phyloP scores from a whole-genome alignment of 2,329 filamentous ascomycete genomes.

The Dactylellina sp. region DNA sequence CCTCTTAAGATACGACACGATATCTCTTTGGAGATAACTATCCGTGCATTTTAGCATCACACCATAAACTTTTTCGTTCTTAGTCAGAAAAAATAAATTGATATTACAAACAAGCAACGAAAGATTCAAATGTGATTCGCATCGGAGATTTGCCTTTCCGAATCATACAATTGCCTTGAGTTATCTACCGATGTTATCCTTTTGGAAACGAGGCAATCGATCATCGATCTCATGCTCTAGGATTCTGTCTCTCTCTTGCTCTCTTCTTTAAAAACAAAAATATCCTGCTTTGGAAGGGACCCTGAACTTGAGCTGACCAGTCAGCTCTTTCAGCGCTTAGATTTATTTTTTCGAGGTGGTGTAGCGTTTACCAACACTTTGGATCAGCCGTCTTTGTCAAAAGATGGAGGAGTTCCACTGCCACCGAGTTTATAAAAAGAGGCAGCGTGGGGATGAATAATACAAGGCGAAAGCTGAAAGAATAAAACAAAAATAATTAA shows the following conservation, averaged over 20 bases:
- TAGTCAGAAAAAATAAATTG: constrained; percentile 1
- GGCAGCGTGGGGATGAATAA: constrained; percentile 16
- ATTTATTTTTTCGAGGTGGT: constrained; percentile 26
- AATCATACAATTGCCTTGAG: constrained; percentile 26
- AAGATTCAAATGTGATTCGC: no score
- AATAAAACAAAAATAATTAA: constrained; percentile 3
- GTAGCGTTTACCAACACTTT: constrained; percentile 52
- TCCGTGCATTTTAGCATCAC: constrained; percentile 29
- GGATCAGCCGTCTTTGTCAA: constrained; percentile 51
- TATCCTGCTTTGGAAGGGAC: constrained; percentile 33
- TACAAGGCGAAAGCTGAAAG: constrained; percentile 24
- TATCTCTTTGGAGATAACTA: constrained; percentile 14
- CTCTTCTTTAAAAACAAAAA: neutral
- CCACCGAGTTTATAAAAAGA: constrained; percentile 34
- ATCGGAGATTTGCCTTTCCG: no score
- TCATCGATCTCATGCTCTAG: constrained; percentile 20
- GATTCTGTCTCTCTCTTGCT: neutral
- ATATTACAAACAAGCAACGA: neutral
- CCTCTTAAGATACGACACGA: constrained; percentile 27
- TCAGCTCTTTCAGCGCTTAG: constrained; percentile 45
- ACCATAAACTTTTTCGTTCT: no score
- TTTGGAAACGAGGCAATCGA: constrained; percentile 3
- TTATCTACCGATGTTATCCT: constrained; percentile 16
- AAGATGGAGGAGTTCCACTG: constrained; percentile 54
- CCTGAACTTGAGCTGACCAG: constrained; percentile 43